These are phyloP conservation scores for Coriolopsis trogii DNA, from an alignment of 1,284 basidiomycete genomes.

Conservation along the genomic window DNA sequence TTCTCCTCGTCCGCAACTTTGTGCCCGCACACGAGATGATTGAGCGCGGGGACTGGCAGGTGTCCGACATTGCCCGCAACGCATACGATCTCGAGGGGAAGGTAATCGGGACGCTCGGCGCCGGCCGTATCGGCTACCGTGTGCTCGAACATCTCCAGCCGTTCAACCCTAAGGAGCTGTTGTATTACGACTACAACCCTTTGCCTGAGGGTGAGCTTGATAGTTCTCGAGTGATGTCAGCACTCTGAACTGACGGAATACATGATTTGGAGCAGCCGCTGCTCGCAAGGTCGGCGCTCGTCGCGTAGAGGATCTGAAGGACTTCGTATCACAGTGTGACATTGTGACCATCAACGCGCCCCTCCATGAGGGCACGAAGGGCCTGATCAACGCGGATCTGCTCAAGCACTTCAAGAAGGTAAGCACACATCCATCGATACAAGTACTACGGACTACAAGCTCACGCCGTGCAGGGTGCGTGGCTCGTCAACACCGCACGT, in stretches of 20 bases:
- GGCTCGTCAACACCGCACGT: slow-evolving; percentile 93
- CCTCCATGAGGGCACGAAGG: slow-evolving; percentile 85
- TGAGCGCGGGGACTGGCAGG: slow-evolving; percentile 82
- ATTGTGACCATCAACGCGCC: slow-evolving; percentile 91
- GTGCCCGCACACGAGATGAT: slow-evolving; percentile 86
- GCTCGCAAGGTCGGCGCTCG: slow-evolving; percentile 73
- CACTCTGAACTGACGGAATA: no score
- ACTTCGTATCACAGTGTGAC: slow-evolving; percentile 84
- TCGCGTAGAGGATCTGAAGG: slow-evolving; percentile 81
- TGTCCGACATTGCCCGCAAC: slow-evolving; percentile 79
- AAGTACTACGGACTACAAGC: neutral
- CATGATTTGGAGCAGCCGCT: no score
- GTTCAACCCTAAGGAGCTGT: slow-evolving; percentile 89
- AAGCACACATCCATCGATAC: slow-evolving; percentile 20
- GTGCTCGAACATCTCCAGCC: slow-evolving; percentile 86
- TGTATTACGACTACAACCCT: slow-evolving; percentile 91
- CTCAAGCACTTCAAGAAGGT: slow-evolving; percentile 87
- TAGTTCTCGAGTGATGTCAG: no score
- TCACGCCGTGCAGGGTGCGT: slow-evolving; percentile 50
- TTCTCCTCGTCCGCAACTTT: slow-evolving; percentile 88
- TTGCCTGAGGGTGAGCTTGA: slow-evolving; percentile 60
- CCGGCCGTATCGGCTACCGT: slow-evolving; percentile 87
- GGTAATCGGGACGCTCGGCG: slow-evolving; percentile 88
- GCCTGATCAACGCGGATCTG: slow-evolving; percentile 81
- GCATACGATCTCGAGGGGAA: slow-evolving; percentile 91